Percentiles rank a stretch among this genome's conserved stretches.
Conservation (phyloP, 805 yeast genomes). For the Starmerella cellae region DNA sequence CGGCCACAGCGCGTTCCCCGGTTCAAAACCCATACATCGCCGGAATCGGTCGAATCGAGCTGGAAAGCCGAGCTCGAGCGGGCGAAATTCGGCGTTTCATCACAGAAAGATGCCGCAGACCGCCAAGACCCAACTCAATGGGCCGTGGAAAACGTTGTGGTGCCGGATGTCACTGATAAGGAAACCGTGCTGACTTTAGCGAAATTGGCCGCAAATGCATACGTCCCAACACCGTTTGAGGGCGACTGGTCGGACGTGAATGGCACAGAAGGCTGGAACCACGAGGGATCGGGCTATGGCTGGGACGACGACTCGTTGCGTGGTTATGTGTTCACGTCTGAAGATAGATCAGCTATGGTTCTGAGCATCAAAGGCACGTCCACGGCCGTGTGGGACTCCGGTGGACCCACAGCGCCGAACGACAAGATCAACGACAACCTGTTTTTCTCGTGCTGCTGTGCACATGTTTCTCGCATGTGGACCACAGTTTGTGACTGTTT, state of each 20-base stretch:
- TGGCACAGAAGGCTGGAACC: slow-evolving; percentile 33
- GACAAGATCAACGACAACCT: slow-evolving; percentile 83
- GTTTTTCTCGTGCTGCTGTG: slow-evolving; percentile 91
- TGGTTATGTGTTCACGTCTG: slow-evolving; percentile 74
- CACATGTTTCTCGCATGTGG: slow-evolving; percentile 83
- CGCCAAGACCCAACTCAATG: slow-evolving; percentile 7
- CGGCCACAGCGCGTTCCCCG: slow-evolving; percentile 6
- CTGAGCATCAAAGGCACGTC: slow-evolving; percentile 84
- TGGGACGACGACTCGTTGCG: slow-evolving; percentile 79
- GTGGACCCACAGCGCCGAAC: slow-evolving; percentile 57
- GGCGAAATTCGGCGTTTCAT: background rate
- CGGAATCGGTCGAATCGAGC: slow-evolving; percentile 6
- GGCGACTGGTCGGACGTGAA: slow-evolving; percentile 79
- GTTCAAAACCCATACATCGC: slow-evolving; percentile 2
- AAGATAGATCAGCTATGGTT: slow-evolving; percentile 45
- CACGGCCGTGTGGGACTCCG: slow-evolving; percentile 49
- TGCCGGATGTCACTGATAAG: slow-evolving; percentile 67
- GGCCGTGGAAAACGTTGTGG: slow-evolving; percentile 14
- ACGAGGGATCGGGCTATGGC: slow-evolving; percentile 53
- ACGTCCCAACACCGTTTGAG: slow-evolving; percentile 58
- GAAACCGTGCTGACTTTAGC: slow-evolving; percentile 67
- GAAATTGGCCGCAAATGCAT: slow-evolving; percentile 79
- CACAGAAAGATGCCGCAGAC: background rate
- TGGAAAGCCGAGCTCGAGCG: slow-evolving; percentile 4
- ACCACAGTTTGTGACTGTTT: slow-evolving; percentile 91